Evolutionary conservation across 2,329 filamentous ascomycete species (phyloP), one percentile per base, ranked within the genome.

Genomic region (Scedosporium boydii): DNA sequence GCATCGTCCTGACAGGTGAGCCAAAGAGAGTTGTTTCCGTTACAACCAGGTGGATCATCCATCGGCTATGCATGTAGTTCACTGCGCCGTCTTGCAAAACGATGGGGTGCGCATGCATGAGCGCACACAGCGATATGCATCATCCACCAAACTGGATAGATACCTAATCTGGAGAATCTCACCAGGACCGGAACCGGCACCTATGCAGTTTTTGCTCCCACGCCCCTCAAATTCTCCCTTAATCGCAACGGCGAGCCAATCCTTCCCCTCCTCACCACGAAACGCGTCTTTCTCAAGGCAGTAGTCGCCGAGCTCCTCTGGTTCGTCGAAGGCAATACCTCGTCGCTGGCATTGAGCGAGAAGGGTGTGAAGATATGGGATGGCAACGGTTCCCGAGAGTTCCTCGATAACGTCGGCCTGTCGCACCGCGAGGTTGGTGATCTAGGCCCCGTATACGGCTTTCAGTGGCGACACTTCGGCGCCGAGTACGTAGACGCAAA

Each of bases 401-500:
- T 89, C 74, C 89, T 99, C 44, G 93, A 99, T 78, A 87, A 81
- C 65, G 83, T 95, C 1, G 93, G 93, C 0, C 83, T 98, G 6
- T 80, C 81, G 0, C 87, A 96, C 72, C 90, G 93, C 64, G 90
- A 86, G 60, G 89, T 87, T 21, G 95, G 95, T 66, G 95, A 99
- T 71, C 81, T 99, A 0, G 95, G 95, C 0, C 95, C 95, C 34
- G 93, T 98, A 0, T 99, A 99, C 73, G 95, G 95, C 1, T 99
- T 99, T 77, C 95, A 99, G 76, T 99, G 95, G 95, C 89, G 95
- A 3, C 93, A 98, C 76, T 99, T 99, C 70, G 95, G 95, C 59
- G 95, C 95, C 4, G 86, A 91, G 65, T 99, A 99, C 73, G 79
- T 87, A 18, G 89, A 93, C 70, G 83, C 87, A 14, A 80, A 86